Evolutionary conservation across 2,329 filamentous ascomycete genomes (phyloP).

Genomic region (Dendrostoma leiphaemia): DNA sequence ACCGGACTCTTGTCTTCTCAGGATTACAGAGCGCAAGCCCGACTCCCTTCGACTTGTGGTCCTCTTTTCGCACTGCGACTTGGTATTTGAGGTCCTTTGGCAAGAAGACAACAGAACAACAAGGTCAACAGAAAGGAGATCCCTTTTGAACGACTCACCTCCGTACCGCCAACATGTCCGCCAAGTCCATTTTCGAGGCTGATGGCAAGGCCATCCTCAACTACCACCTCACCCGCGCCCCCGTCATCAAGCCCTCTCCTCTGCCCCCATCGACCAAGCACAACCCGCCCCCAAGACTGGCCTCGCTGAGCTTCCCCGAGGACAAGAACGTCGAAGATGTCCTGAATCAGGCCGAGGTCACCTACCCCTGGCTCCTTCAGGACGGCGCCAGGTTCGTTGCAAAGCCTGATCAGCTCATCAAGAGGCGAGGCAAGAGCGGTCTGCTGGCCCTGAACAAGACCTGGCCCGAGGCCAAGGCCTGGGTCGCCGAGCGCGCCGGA

Average conservation of each 20-base stretch:
- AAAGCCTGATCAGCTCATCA: conserved; percentile 98
- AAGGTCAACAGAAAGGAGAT: conserved; percentile 8
- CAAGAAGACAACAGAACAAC: conserved; percentile 4
- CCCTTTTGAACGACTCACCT: conserved; percentile 20
- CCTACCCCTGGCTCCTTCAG: conserved; percentile 91
- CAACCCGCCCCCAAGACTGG: conserved; percentile 89
- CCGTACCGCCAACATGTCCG: conserved; percentile 65
- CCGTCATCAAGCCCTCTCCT: conserved; percentile 96
- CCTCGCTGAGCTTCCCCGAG: conserved; percentile 89
- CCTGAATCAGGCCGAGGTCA: conserved; percentile 92
- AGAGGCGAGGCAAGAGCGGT: conserved; percentile 98
- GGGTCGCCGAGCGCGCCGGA: conserved; percentile 88
- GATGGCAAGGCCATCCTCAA: conserved; percentile 99
- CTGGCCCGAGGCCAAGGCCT: conserved; percentile 90
- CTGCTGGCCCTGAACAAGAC: conserved; percentile 95
- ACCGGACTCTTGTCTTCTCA: conserved; percentile 6
- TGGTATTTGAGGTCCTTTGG: conserved; percentile 16
- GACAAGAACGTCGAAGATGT: conserved; percentile 79
- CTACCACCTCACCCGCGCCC: conserved; percentile 98
- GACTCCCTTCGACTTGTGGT: conserved; percentile 6
- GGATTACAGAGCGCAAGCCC: conserved; percentile 11
- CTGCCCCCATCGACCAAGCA: conserved; percentile 81
- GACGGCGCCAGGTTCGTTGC: conserved; percentile 89
- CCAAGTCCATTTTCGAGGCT: conserved; percentile 97
- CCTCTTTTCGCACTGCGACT: conserved; percentile 16